Percentiles rank a stretch among this genome's conserved stretches.
These are phyloP conservation scores for Magnusiomyces paraingens DNA, from an alignment of 1,139 yeast species.

Conservation along the genomic window DNA sequence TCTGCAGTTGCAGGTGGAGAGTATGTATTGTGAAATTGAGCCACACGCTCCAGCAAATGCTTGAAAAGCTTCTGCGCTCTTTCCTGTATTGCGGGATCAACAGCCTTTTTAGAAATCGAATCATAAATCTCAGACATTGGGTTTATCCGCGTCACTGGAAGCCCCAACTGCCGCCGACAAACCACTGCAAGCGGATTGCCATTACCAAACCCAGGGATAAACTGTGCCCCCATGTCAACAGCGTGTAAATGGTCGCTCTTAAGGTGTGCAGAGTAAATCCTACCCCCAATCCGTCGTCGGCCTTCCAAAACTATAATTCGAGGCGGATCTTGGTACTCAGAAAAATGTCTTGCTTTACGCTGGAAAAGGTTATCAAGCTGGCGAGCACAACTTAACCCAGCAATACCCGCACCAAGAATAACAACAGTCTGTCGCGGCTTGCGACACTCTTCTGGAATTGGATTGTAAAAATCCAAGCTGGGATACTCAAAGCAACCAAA, in stretches of 20 bases:
- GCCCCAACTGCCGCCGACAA: conserved; percentile 37
- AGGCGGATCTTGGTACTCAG: conserved; percentile 37
- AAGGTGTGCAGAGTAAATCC: conserved; percentile 37
- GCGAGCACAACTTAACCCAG: conserved; percentile 40
- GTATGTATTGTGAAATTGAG: conserved; percentile 31
- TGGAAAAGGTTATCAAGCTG: conserved; percentile 36
- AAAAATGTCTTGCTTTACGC: conserved; percentile 32
- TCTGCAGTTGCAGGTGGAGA: conserved; percentile 33
- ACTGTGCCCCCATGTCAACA: conserved; percentile 40
- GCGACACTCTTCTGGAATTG: conserved; percentile 22
- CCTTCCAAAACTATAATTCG: conserved; percentile 38
- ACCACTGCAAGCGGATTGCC: conserved; percentile 40
- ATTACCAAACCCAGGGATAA: conserved; percentile 38
- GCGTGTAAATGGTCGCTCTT: conserved; percentile 24
- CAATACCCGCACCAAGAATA: conserved; percentile 40
- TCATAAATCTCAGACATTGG: conserved; percentile 32
- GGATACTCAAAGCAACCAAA: conserved; percentile 38
- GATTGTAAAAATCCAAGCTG: conserved; percentile 15
- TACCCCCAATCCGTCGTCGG: conserved; percentile 39
- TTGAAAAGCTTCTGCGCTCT: conserved; percentile 34
- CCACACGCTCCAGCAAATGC: conserved; percentile 35
- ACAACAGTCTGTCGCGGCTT: conserved; percentile 36
- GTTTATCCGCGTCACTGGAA: conserved; percentile 31
- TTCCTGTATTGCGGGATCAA: conserved; percentile 28
- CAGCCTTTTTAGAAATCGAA: conserved; percentile 29